Evolutionary conservation across 1,139 yeast genomes (phyloP).

Genomic region (Geotrichum macrosporum): DNA sequence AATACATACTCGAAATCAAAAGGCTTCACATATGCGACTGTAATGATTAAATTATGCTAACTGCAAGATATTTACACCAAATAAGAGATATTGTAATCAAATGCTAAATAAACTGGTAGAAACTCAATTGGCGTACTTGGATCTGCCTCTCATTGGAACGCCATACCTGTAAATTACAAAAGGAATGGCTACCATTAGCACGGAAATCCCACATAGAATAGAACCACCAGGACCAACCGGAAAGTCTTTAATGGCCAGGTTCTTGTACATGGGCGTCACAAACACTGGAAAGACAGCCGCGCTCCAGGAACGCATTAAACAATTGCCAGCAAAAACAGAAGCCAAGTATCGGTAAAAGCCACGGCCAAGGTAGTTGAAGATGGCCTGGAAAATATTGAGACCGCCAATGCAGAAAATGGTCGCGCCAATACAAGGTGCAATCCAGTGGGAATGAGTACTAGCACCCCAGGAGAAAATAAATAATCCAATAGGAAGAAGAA

Average conservation of each 20-base stretch:
- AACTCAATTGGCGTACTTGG: constrained; percentile 30
- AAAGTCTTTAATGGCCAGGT: constrained; percentile 30
- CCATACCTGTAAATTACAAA: constrained; percentile 56
- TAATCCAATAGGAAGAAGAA: constrained; percentile 62
- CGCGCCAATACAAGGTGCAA: constrained; percentile 67
- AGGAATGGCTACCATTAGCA: constrained; percentile 46
- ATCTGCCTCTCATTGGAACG: constrained; percentile 44
- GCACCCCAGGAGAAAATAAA: constrained; percentile 84
- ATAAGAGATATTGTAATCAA: too few relatives aligned
- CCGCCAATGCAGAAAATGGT: constrained; percentile 68
- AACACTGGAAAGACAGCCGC: constrained; percentile 58
- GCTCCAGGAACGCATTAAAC: constrained; percentile 47
- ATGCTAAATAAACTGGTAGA: too few relatives aligned
- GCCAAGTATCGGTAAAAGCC: constrained; percentile 68
- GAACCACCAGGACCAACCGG: constrained; percentile 58
- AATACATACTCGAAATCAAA: too few relatives aligned
- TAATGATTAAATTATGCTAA: too few relatives aligned
- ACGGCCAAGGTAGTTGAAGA: constrained; percentile 64
- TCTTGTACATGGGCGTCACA: constrained; percentile 47
- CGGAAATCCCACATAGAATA: constrained; percentile 44
- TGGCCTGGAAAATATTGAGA: constrained; percentile 66
- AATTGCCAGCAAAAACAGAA: constrained; percentile 55
- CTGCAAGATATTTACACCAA: too few relatives aligned
- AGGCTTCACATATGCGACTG: too few relatives aligned
- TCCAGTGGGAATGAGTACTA: constrained; percentile 61